These are phyloP conservation scores for Iris pallida DNA, from an alignment of 116 monocot genomes.

Conservation along the genomic window DNA sequence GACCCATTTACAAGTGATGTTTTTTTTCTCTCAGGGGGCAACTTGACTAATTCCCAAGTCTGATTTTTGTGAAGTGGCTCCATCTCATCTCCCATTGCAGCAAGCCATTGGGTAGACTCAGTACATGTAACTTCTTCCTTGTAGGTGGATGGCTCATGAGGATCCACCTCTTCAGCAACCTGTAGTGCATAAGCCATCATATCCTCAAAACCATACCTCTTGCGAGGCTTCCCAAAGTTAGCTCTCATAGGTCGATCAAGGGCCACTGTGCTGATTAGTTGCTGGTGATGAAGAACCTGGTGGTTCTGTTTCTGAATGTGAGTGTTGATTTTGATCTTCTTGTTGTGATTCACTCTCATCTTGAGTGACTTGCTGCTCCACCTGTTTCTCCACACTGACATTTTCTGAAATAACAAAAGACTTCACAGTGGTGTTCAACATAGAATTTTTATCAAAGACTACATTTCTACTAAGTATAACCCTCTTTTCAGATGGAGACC, in stretches of 20 bases:
- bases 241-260: background rate
- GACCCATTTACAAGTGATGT: background rate
- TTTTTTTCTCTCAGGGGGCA: background rate
- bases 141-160: background rate
- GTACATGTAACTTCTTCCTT: background rate
- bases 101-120: background rate
- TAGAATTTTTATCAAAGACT: constrained; percentile 15
- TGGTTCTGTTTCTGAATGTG: background rate
- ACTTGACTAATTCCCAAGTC: background rate
- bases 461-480: constrained; percentile 11
- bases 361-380: constrained; percentile 8
- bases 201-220: background rate
- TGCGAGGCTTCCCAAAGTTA: background rate
- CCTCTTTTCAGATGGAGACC: background rate
- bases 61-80: background rate
- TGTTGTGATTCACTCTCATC: constrained; percentile 6
- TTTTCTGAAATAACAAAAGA: constrained; percentile 1
- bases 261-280: constrained; percentile 2
- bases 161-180: background rate
- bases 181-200: background rate
- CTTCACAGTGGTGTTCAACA: constrained; percentile 8
- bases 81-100: background rate
- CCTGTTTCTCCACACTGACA: constrained; percentile 1
- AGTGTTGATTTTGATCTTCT: background rate
- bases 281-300: constrained; percentile 3